phyloP scores from a whole-genome alignment of 768 basidiomycete species.

The Auricularia heimuer region DNA sequence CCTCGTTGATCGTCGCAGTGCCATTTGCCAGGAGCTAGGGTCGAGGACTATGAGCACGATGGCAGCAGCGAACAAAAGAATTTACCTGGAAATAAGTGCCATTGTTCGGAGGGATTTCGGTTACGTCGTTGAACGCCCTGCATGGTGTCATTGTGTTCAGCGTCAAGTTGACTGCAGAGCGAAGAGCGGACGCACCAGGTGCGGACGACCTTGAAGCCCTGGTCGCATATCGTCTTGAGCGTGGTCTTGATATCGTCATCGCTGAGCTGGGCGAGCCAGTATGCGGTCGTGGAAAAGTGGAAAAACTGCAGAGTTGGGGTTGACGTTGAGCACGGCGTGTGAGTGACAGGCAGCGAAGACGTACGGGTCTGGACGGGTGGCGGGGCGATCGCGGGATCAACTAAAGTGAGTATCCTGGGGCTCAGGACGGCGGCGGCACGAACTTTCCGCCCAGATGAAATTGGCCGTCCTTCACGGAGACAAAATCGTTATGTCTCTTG shows the following conservation, averaged over 20 bases:
- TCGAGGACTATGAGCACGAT: slow-evolving; percentile 22
- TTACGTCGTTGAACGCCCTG: slow-evolving; percentile 43
- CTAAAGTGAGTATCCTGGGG: neutral
- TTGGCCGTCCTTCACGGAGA: neutral
- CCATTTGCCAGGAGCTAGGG: slow-evolving; percentile 39
- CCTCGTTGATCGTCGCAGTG: slow-evolving; percentile 44
- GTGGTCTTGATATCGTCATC: slow-evolving; percentile 46
- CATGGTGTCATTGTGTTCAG: slow-evolving; percentile 1
- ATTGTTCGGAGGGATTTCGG: slow-evolving; percentile 38
- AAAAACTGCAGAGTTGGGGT: neutral
- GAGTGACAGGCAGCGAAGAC: neutral
- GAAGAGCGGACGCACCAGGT: slow-evolving; percentile 32
- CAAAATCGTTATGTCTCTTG: neutral
- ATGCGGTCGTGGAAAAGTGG: slow-evolving; percentile 42
- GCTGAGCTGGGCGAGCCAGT: slow-evolving; percentile 54
- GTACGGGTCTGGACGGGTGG: neutral
- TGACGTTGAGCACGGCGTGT: neutral
- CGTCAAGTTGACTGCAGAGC: neutral
- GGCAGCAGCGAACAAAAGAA: slow-evolving; percentile 3
- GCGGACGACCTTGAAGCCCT: slow-evolving; percentile 49
- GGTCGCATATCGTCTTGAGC: slow-evolving; percentile 44
- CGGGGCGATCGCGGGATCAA: neutral
- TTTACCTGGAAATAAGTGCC: slow-evolving; percentile 55
- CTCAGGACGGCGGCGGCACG: neutral
- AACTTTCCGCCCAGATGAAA: neutral